These are phyloP conservation scores for Magnolia sinica DNA, from an alignment of 164 flowering plant genomes.

Conservation along the genomic window DNA sequence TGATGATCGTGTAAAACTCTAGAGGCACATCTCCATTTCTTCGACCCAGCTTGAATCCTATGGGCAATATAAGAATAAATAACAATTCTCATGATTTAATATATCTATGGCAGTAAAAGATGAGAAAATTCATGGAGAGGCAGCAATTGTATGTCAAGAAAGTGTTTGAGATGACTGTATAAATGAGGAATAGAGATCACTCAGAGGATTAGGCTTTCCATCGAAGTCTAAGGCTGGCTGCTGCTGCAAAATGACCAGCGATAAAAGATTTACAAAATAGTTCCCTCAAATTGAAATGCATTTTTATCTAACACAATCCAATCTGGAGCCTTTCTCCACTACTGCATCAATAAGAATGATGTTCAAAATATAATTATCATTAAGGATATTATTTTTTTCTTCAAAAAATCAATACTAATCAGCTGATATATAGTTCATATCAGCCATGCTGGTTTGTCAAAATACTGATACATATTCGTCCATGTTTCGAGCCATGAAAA, in stretches of 20 bases:
- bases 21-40: no score
- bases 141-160: not conserved
- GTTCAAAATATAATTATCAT: not conserved
- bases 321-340: not conserved
- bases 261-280: not conserved
- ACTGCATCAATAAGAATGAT: not conserved
- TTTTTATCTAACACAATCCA: not conserved
- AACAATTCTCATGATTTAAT: not conserved
- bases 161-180: not conserved
- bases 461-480: not conserved
- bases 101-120: not conserved
- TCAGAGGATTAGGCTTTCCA: conserved; percentile 60
- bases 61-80: no score
- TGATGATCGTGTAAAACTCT: no score
- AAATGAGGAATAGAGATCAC: conserved; percentile 21
- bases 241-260: conserved; percentile 49
- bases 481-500: not conserved
- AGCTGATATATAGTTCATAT: not conserved
- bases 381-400: not conserved
- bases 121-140: not conserved
- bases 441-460: no score
- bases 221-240: conserved; percentile 58
- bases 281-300: not conserved
- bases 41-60: no score
- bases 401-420: not conserved